These are phyloP conservation scores for Podospora sp. DNA, from an alignment of 495 filamentous ascomycete species.

Conservation along the genomic window DNA sequence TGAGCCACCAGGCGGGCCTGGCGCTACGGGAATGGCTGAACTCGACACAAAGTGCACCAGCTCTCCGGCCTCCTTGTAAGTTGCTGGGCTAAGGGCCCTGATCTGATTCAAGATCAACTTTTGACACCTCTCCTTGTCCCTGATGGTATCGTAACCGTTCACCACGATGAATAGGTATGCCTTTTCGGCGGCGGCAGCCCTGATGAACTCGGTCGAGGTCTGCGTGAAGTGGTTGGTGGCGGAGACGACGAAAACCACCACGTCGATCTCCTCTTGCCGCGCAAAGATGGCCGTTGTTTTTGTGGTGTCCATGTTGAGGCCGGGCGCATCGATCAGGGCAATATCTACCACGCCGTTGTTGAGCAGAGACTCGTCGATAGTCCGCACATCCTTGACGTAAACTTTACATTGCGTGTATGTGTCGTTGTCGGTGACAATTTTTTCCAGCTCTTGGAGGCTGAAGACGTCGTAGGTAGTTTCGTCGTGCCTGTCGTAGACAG, in stretches of 20 bases:
- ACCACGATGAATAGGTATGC: slow-evolving; percentile 99
- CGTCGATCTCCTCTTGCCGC: slow-evolving; percentile 96
- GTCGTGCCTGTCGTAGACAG: slow-evolving; percentile 81
- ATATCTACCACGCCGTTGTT: slow-evolving; percentile 99
- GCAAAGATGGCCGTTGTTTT: slow-evolving; percentile 98
- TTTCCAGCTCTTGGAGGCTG: slow-evolving; percentile 72
- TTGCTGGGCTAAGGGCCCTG: slow-evolving; percentile 77
- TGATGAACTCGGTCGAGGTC: slow-evolving; percentile 94
- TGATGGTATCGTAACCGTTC: slow-evolving; percentile 93
- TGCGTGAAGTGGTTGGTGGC: slow-evolving; percentile 97
- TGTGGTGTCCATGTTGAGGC: slow-evolving; percentile 90
- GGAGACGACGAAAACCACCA: slow-evolving; percentile 97
- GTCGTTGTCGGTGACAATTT: slow-evolving; percentile 84
- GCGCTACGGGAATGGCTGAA: slow-evolving; percentile 80
- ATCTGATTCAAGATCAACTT: slow-evolving; percentile 93
- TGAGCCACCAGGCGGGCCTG: slow-evolving; percentile 54
- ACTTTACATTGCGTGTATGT: slow-evolving; percentile 94
- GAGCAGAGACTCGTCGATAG: slow-evolving; percentile 89
- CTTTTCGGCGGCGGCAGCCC: slow-evolving; percentile 93
- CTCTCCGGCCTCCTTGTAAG: slow-evolving; percentile 88
- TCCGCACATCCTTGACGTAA: slow-evolving; percentile 88
- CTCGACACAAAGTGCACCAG: slow-evolving; percentile 98
- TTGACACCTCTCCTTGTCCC: slow-evolving; percentile 78
- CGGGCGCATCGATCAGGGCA: slow-evolving; percentile 94
- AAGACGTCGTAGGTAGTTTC: slow-evolving; percentile 93